phyloP scores from a whole-genome alignment of 225 moss, liverwort and hornwort genomes.

The Pseudisothecium myosuroides region DNA sequence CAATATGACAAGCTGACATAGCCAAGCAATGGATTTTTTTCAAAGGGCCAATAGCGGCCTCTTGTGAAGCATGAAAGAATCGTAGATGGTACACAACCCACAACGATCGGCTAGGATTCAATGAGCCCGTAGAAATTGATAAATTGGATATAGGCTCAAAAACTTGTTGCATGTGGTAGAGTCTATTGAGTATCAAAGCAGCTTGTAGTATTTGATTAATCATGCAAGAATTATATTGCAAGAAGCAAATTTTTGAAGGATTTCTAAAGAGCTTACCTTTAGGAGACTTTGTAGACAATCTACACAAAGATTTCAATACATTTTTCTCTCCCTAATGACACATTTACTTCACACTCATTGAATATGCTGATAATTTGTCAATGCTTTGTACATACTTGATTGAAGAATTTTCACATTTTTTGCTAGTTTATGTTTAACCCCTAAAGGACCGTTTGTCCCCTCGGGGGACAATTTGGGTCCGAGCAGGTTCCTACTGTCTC shows the following conservation, averaged over 20 bases:
- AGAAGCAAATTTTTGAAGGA: background rate
- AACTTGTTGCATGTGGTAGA: background rate
- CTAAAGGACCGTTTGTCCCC: no score
- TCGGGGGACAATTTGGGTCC: no score
- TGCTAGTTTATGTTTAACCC: background rate
- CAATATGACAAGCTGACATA: accelerated
- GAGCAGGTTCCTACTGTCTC: no score
- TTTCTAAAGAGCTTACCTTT: background rate
- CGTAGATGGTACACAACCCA: background rate
- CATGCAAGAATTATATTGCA: background rate
- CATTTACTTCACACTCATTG: background rate
- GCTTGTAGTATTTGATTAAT: background rate
- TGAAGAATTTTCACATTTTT: background rate
- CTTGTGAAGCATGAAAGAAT: background rate
- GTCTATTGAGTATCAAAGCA: background rate
- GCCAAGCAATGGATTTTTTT: background rate
- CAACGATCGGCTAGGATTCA: accelerated
- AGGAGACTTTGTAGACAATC: background rate
- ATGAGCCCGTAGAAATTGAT: background rate
- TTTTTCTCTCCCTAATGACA: background rate
- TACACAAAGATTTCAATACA: no score
- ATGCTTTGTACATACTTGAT: background rate
- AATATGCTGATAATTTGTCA: background rate
- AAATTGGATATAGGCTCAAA: accelerated
- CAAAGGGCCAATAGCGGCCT: background rate